phyloP scores from a whole-genome alignment of 768 basidiomycete genomes.

The Leccinum variicolor region DNA sequence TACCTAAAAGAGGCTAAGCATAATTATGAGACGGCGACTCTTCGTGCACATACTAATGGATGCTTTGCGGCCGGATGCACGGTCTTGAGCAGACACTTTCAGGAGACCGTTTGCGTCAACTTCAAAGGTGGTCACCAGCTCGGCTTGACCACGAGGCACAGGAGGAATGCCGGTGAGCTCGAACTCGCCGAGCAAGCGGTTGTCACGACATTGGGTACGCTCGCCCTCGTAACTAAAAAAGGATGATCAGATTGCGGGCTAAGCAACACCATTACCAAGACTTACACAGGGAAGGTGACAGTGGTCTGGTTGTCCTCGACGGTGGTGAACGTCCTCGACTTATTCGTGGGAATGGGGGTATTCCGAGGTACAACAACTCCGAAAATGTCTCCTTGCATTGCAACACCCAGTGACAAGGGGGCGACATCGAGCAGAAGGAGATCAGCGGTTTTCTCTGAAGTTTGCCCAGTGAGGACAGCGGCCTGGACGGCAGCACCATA shows the following conservation, averaged over 20 bases:
- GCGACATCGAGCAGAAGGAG: slow-evolving; percentile 98
- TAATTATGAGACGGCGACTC: background rate
- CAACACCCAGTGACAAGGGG: slow-evolving; percentile 97
- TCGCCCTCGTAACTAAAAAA: slow-evolving; percentile 88
- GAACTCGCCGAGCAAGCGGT: slow-evolving; percentile 98
- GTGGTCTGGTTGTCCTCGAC: slow-evolving; percentile 99
- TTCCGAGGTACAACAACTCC: slow-evolving; percentile 99
- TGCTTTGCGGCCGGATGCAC: slow-evolving; percentile 98
- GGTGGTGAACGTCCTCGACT: slow-evolving; percentile 97
- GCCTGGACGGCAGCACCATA: slow-evolving; percentile 99
- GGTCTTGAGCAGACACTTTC: slow-evolving; percentile 98
- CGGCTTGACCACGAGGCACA: slow-evolving; percentile 99
- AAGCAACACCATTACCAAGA: background rate
- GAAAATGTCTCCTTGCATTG: slow-evolving; percentile 99
- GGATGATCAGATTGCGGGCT: slow-evolving; percentile 6
- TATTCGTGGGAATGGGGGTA: slow-evolving; percentile 99
- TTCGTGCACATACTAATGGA: slow-evolving; percentile 73
- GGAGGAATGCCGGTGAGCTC: slow-evolving; percentile 99
- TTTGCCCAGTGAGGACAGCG: slow-evolving; percentile 97
- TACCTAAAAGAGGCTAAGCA: slow-evolving; percentile 48
- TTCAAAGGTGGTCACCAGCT: slow-evolving; percentile 99
- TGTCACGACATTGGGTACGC: slow-evolving; percentile 99
- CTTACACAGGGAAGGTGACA: slow-evolving; percentile 98
- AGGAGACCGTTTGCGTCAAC: slow-evolving; percentile 99
- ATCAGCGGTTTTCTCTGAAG: slow-evolving; percentile 98